A percentile compares a stretch with the other conserved stretches of the same genome.
Evolutionary conservation across 352 stramenopile species (phyloP).

Genomic region (Phytophthora vignae): DNA sequence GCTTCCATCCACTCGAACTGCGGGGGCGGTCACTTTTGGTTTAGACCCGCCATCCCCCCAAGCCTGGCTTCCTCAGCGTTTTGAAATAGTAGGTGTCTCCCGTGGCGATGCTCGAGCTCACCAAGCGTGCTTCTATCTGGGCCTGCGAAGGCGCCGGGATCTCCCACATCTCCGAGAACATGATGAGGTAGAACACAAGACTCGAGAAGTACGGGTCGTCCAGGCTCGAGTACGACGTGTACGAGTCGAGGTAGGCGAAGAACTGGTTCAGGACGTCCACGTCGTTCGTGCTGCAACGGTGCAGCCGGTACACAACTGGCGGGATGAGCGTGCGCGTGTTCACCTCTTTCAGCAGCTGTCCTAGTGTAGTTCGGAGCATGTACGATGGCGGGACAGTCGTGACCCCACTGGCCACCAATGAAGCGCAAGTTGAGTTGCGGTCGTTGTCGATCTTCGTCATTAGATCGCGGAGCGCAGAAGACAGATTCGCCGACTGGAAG

Average conservation of each 20-base stretch:
- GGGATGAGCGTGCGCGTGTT: conserved; percentile 43
- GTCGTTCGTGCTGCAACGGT: conserved; percentile 39
- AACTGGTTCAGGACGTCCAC: conserved; percentile 30
- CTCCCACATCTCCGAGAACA: conserved; percentile 59
- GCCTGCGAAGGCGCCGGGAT: conserved; percentile 23
- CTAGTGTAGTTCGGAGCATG: conserved; percentile 15
- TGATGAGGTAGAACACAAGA: conserved; percentile 51
- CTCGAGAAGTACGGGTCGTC: conserved; percentile 37
- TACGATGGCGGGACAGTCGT: no score
- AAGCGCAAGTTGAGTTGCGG: conserved; percentile 12
- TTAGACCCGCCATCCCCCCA: no score
- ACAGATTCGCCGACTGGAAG: conserved; percentile 21
- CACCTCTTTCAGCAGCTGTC: conserved; percentile 30
- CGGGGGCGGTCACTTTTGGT: no score
- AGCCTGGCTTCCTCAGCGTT: no score
- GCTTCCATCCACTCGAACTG: no score
- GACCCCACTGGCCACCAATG: no score
- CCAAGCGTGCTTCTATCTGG: conserved; percentile 11
- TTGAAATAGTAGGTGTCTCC: no score
- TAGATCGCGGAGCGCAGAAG: conserved; percentile 19
- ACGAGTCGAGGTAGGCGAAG: conserved; percentile 7
- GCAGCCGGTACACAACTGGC: conserved; percentile 41
- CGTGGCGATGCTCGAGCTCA: no score
- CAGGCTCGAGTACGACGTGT: conserved; percentile 2
- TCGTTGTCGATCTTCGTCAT: conserved; percentile 29